Evolutionary conservation across 495 filamentous ascomycete species (phyloP).

Genomic region (Sphaerosporella brunnea): DNA sequence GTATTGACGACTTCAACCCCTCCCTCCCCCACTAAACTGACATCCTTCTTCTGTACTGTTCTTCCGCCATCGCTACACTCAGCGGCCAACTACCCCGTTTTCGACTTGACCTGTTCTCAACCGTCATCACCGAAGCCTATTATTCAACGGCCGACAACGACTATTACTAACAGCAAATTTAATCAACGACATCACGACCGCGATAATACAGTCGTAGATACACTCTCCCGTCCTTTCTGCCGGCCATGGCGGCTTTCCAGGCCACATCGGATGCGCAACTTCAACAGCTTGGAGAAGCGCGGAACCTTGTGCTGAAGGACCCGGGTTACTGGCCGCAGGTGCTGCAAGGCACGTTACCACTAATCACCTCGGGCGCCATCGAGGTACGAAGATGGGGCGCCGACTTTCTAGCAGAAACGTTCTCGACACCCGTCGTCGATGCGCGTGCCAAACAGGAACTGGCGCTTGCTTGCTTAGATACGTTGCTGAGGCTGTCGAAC

Average conservation of each 20-base stretch:
- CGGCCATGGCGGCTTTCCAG: neutral
- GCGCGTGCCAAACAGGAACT: conserved; percentile 58
- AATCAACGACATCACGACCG: too few relatives aligned
- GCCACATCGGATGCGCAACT: conserved; percentile 34
- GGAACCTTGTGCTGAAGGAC: conserved; percentile 71
- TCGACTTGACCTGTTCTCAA: too few relatives aligned
- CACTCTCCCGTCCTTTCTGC: neutral
- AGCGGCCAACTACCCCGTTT: too few relatives aligned
- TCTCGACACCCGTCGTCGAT: conserved; percentile 64
- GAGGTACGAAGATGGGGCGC: conserved; percentile 89
- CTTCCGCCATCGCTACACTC: too few relatives aligned
- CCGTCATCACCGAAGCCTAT: too few relatives aligned
- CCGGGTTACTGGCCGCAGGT: conserved; percentile 73
- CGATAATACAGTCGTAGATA: too few relatives aligned
- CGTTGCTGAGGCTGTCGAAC: conserved; percentile 54
- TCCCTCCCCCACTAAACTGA: too few relatives aligned
- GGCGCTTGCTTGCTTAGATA: conserved; percentile 52
- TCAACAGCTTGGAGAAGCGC: conserved; percentile 66
- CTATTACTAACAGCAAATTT: too few relatives aligned
- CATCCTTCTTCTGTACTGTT: too few relatives aligned
- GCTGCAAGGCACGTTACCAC: conserved; percentile 71
- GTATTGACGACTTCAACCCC: too few relatives aligned
- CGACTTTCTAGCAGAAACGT: conserved; percentile 90
- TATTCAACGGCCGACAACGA: too few relatives aligned
- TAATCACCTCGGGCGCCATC: conserved; percentile 54